A percentile compares a stretch with the other conserved stretches of the same genome.
phyloP scores from a whole-genome alignment of 208 protist genomes.

The Trichomonas tenax region DNA sequence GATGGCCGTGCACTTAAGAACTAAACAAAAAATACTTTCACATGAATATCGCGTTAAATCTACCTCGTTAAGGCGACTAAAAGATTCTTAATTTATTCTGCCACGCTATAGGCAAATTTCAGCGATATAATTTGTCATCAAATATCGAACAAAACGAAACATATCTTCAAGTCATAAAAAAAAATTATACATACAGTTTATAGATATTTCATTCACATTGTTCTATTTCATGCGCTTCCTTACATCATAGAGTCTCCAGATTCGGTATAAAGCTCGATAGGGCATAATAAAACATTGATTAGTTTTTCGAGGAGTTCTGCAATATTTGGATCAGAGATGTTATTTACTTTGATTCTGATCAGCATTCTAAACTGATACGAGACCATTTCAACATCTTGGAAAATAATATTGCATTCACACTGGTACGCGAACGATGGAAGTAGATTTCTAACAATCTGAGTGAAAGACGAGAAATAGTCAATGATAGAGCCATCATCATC shows the following conservation, averaged over 20 bases:
- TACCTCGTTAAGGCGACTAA: too few relatives aligned
- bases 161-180: too few relatives aligned
- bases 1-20: neutral
- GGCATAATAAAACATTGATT: neutral
- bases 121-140: too few relatives aligned
- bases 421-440: neutral
- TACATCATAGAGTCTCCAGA: neutral
- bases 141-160: too few relatives aligned
- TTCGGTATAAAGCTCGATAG: neutral
- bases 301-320: neutral
- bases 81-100: too few relatives aligned
- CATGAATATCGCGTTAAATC: too few relatives aligned
- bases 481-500: neutral
- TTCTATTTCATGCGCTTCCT: neutral
- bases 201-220: neutral
- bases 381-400: neutral
- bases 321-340: neutral
- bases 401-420: neutral
- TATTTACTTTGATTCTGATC: neutral
- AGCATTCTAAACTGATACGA: neutral
- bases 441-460: neutral
- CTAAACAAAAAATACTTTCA: neutral
- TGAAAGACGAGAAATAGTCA: neutral
- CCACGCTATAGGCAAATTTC: too few relatives aligned
- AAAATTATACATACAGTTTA: neutral